phyloP scores from a whole-genome alignment of 1,284 basidiomycete species.

The Butyriboletus regius region DNA sequence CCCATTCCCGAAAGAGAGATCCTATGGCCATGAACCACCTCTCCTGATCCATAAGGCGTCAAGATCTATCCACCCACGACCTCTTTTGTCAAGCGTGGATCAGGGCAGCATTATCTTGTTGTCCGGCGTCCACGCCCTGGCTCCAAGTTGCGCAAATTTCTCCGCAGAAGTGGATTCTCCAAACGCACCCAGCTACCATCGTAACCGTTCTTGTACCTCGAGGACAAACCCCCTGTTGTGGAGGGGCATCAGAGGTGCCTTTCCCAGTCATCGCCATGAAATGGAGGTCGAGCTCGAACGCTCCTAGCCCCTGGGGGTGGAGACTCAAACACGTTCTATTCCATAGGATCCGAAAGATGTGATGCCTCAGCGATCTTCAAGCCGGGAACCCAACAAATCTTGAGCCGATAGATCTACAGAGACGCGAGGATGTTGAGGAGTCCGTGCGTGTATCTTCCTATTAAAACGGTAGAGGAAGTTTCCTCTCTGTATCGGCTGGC shows the following conservation, averaged over 20 bases:
- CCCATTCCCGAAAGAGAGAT: slow-evolving; percentile 16
- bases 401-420: slow-evolving; percentile 3
- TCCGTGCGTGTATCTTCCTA: background rate
- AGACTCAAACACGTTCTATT: background rate
- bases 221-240: slow-evolving; percentile 5
- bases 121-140: background rate
- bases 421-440: background rate
- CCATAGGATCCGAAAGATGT: background rate
- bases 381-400: background rate
- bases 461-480: slow-evolving; percentile 5
- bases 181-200: background rate
- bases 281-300: slow-evolving; percentile 2
- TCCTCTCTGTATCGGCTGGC: background rate
- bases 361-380: background rate
- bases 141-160: background rate
- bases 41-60: slow-evolving; percentile 6
- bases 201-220: background rate
- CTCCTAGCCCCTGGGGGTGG: background rate
- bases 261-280: background rate
- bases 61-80: slow-evolving; percentile 1
- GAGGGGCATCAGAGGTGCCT: background rate
- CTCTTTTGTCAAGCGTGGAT: slow-evolving; percentile 6
- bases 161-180: slow-evolving; percentile 5
- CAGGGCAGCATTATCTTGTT: slow-evolving; percentile 4
- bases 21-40: slow-evolving; percentile 7